Base-by-base conservation (phyloP, 1,139 yeast species). In the Yamadazyma kanchanaburiensis region DNA sequence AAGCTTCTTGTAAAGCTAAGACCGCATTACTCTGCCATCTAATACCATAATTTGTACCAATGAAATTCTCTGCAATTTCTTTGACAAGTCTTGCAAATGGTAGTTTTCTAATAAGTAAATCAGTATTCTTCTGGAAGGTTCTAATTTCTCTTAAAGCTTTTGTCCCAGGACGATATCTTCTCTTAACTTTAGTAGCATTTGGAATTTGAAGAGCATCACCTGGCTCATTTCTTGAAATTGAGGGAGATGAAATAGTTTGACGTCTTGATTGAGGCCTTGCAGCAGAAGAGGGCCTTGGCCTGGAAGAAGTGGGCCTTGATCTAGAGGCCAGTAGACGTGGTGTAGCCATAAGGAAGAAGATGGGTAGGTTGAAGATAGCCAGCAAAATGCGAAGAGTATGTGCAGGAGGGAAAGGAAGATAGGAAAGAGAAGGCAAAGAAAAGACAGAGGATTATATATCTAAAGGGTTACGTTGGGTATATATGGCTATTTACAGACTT, bases 21-120 rank as follows among this genome's bases (percentile, higher is more conserved):
- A 89, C 72, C 1, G 96, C 97, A 48, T 83, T 77, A 13, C 88
- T 77, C 51, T 89, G 96, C 96, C 96, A 89, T 48, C 94, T 72
- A 31, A 85, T 63, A 12, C 79, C 79, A 36, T 75, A 72, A 26
- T 75, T 78, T 8, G 59, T 54, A 1, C 79, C 79, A 21, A 73
- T 71, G 38, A 74, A 84, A 35, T 80, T 80, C 31, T 77, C 77
- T 1, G 94, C 85, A 2, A 89, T 83, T 43, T 89, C 96, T 35
- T 87, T 74, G 5, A 82, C 80, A 21, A 88, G 64, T 39, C 96
- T 67, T 2, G 96, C 94, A 68, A 89, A 89, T n/a, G 97, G 97
- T 26, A 89, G 70, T 49, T 87, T 87, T 25, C 91, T 68, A 21
- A 89, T 67, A 31, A 89, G 64, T 27, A 89, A 61, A 38, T 85